Evolutionary conservation across 2,329 filamentous ascomycete genomes (phyloP).

Genomic region (Colletotrichum higginsianum): DNA sequence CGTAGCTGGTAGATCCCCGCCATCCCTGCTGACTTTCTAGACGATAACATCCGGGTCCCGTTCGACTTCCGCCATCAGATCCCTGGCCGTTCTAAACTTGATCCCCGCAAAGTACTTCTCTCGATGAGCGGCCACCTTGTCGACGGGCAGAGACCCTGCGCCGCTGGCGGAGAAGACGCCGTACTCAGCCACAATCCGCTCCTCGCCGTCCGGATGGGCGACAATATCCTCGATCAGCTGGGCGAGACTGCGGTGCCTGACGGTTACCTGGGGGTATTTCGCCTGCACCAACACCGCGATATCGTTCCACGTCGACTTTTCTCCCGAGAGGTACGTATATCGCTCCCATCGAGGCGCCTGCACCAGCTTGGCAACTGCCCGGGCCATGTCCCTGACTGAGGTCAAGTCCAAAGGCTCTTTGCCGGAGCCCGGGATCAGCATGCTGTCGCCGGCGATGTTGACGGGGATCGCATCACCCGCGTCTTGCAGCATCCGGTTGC

Average conservation of each 20-base stretch:
- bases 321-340: constrained; percentile 1
- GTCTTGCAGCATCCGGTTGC: constrained; percentile 36
- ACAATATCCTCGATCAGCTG: constrained; percentile 22
- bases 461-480: constrained; percentile 30
- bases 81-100: constrained; percentile 14
- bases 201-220: constrained; percentile 3
- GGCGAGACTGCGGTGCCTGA: constrained; percentile 16
- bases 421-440: constrained; percentile 26
- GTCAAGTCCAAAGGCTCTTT: constrained; percentile 31
- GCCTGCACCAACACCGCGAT: background rate
- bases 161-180: constrained; percentile 33
- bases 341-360: constrained; percentile 1
- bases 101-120: constrained; percentile 29
- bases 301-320: background rate
- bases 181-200: constrained; percentile 31
- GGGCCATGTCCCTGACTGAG: constrained; percentile 31
- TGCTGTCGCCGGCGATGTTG: constrained; percentile 15
- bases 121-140: constrained; percentile 35
- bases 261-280: background rate
- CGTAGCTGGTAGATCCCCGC: no score
- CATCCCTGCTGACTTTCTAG: background rate
- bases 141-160: constrained; percentile 28
- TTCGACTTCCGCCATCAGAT: constrained; percentile 20
- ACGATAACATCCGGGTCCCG: constrained; percentile 8
- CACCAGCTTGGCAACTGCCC: constrained; percentile 29